Evolutionary conservation across 495 filamentous ascomycete species (phyloP).

Genomic region (Polyplosphaeria fusca): DNA sequence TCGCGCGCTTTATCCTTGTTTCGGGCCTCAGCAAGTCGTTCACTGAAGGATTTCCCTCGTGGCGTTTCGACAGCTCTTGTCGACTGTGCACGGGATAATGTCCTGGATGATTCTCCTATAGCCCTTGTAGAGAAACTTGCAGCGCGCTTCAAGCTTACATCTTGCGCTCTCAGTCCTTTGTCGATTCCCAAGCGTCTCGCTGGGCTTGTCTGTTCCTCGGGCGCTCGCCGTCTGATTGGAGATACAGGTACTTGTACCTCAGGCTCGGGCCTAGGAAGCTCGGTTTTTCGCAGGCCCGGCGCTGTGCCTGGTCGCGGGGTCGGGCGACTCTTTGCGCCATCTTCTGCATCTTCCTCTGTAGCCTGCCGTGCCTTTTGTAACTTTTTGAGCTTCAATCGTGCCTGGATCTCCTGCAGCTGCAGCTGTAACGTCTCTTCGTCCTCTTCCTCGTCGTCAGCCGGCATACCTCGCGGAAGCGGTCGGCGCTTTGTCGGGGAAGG

Average conservation of each 20-base stretch:
- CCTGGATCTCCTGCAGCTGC: constrained; percentile 79
- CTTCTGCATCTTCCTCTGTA: constrained; percentile 18
- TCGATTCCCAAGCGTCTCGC: constrained; percentile 83
- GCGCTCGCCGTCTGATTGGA: constrained; percentile 55
- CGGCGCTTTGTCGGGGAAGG: constrained; percentile 56
- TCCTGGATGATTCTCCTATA: background rate
- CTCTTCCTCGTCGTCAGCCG: constrained; percentile 56
- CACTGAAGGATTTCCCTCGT: constrained; percentile 73
- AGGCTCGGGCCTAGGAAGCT: constrained; percentile 27
- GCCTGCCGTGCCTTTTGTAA: constrained; percentile 52
- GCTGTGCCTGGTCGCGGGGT: constrained; percentile 24
- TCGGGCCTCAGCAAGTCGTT: constrained; percentile 70
- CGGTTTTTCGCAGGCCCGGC: constrained; percentile 12
- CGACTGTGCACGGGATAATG: constrained; percentile 18
- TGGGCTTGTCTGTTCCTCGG: constrained; percentile 65
- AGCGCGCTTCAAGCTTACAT: constrained; percentile 80
- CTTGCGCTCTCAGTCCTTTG: constrained; percentile 74
- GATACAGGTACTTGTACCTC: constrained; percentile 78
- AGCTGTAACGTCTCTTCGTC: constrained; percentile 88
- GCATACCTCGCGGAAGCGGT: constrained; percentile 33
- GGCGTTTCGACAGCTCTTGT: constrained; percentile 25
- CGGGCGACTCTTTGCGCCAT: constrained; percentile 9
- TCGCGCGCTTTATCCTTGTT: constrained; percentile 53
- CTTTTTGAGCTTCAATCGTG: constrained; percentile 83
- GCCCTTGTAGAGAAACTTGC: constrained; percentile 42